These are phyloP conservation scores for Macrolepiota albuminosa DNA, from an alignment of 768 basidiomycete species.

Conservation along the genomic window DNA sequence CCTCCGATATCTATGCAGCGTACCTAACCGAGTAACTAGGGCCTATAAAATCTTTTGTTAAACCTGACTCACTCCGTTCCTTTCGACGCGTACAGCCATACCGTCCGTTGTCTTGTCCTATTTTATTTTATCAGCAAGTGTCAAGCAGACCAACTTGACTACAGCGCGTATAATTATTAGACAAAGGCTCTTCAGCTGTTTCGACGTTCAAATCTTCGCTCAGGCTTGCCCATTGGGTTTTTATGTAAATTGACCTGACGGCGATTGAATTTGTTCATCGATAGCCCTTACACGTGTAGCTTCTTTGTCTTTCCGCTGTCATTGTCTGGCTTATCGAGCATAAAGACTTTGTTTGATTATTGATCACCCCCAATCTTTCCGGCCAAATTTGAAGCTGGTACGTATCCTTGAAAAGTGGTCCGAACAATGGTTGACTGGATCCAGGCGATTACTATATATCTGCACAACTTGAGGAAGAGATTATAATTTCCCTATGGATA, in stretches of 20 bases:
- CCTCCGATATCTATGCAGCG: too few relatives aligned
- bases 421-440: background rate
- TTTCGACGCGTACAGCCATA: background rate
- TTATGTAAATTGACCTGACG: background rate
- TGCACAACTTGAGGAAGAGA: background rate
- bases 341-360: background rate
- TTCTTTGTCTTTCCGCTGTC: background rate
- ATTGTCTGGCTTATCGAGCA: background rate
- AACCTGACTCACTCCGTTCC: background rate
- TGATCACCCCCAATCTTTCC: too few relatives aligned
- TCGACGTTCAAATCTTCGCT: background rate
- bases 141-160: background rate
- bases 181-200: background rate
- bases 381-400: background rate
- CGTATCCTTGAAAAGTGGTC: background rate
- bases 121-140: background rate
- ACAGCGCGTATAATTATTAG: background rate
- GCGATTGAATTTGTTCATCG: constrained; percentile 1
- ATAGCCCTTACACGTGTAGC: constrained; percentile 3
- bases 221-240: background rate
- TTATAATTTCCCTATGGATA: background rate
- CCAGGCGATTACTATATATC: background rate
- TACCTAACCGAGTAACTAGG: too few relatives aligned
- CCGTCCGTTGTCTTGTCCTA: background rate
- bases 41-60: too few relatives aligned